Evolutionary conservation across 2,329 filamentous ascomycete species (phyloP), one percentile per base, ranked within the genome.

Genomic region (Macrophomina tecta): DNA sequence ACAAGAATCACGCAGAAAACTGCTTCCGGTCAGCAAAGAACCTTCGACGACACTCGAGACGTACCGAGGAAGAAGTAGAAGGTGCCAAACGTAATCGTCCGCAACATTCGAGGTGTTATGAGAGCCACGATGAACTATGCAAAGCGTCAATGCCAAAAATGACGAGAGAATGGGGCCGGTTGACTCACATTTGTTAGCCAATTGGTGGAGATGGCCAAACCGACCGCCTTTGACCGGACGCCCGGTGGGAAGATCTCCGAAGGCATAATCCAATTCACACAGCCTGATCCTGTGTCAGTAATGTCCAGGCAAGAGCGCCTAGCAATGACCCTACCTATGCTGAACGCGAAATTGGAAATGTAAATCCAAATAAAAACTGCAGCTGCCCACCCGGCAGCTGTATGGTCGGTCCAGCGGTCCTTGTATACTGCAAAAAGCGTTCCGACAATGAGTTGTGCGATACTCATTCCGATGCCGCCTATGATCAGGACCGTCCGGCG

Each of bases 51-150:
- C 23, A 23, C 23, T 23, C 23, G 23, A 2, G 3, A 23, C 23
- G 23, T 23, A 23, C 23, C 23, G 23, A 23, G 23, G 46, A 75
- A 73, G 11, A 74, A 64, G 63, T 77, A 67, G 75, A 73, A 12
- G 0, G 75, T 75, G 4, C 83, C 83, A 69, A 77, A 84, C 1
- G 81, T 82, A 0, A 80, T 88, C 64, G 85, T 84, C 67, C 85
- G 78, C 30, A 91, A 84, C 46, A 91, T 83, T 1, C 88, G 83
- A 0, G 89, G 89, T 0, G 88, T 90, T 34, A 90, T 84, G 72
- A 91, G 83, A 36, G 89, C 56, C 34, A 89, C 86, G 62, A 88
- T 84, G 69, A 90, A 89, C 73, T 90, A 3, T 89, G 73, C 85
- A 86, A 4, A 85, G 78, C 84, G 85, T 86, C 7, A 86, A 87